These are phyloP conservation scores for Kokia cookei DNA, from an alignment of 441 rosid genomes.

Conservation along the genomic window DNA sequence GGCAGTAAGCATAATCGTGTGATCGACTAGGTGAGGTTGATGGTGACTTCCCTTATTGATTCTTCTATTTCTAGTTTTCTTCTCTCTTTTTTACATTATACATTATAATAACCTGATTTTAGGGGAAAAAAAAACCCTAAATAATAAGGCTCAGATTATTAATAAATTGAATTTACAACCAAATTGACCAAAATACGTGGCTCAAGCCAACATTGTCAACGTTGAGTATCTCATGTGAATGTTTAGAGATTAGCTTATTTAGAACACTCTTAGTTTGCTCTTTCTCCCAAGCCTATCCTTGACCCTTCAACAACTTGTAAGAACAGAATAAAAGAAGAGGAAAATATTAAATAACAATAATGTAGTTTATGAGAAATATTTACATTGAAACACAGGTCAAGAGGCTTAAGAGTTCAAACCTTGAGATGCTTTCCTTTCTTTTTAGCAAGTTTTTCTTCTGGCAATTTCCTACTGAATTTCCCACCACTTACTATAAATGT, in stretches of 20 bases:
- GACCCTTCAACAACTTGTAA: constrained; percentile 65
- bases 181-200: not conserved
- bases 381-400: not conserved
- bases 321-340: constrained; percentile 34
- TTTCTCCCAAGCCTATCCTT: constrained; percentile 48
- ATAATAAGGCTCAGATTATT: not conserved
- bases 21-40: no score
- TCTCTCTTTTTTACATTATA: no score
- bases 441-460: constrained; percentile 73
- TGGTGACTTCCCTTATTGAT: no score
- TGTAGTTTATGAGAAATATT: not conserved
- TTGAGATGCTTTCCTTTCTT: constrained; percentile 18
- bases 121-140: not conserved
- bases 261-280: constrained; percentile 15
- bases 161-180: not conserved
- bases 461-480: constrained; percentile 80
- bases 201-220: constrained; percentile 53
- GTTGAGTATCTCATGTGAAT: constrained; percentile 81
- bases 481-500: constrained; percentile 89
- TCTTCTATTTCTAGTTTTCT: no score
- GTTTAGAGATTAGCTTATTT: constrained; percentile 62
- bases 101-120: constrained; percentile 46
- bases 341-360: not conserved
- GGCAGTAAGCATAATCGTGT: no score
- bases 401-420: constrained; percentile 21